Evolutionary conservation across 129 eudicot genomes (phyloP).

Genomic region (Saussurea involucrata): DNA sequence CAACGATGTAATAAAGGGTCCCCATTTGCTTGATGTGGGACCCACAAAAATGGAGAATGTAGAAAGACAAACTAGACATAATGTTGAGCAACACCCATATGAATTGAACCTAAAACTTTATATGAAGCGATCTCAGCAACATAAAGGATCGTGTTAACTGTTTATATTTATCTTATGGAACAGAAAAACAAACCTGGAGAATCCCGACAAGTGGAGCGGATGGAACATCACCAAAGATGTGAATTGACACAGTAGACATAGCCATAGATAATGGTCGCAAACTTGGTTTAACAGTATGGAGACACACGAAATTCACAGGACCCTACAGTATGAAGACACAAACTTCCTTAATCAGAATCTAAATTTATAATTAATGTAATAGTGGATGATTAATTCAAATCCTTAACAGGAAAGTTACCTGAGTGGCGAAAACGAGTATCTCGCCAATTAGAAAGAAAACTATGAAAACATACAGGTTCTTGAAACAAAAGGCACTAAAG

Average conservation of each 20-base stretch:
- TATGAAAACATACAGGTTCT: conserved; percentile 51
- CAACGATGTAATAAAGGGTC: not conserved
- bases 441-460: conserved; percentile 76
- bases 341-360: conserved; percentile 8
- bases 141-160: not conserved
- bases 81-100: too few relatives aligned
- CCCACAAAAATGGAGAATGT: not conserved
- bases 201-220: conserved; percentile 95
- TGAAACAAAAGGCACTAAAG: conserved; percentile 80
- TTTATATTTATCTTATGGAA: not conserved
- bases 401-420: conserved; percentile 41
- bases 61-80: not conserved
- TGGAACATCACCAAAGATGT: conserved; percentile 92
- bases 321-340: conserved; percentile 48
- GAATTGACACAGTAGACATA: conserved; percentile 87
- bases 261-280: conserved; percentile 91
- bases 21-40: not conserved
- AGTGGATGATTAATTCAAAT: not conserved
- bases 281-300: conserved; percentile 92
- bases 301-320: conserved; percentile 87
- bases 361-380: not conserved
- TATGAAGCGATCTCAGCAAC: not conserved
- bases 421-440: conserved; percentile 83
- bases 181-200: conserved; percentile 58
- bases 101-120: too few relatives aligned